Conservation (phyloP, 306 rosid species). For the Prunus armeniaca region DNA sequence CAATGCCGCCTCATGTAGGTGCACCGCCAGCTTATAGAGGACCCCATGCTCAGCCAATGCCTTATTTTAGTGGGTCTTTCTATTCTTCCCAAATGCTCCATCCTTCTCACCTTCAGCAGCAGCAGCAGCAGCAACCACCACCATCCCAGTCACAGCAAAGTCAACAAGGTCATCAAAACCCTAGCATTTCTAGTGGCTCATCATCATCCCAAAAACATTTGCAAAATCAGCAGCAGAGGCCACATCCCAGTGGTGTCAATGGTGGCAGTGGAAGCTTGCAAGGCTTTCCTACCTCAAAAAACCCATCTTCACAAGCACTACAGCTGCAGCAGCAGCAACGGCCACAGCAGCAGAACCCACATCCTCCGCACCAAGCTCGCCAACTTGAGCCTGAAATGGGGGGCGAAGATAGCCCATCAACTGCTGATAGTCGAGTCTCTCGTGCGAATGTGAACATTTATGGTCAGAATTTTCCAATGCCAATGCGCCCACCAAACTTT, state of each 20-base stretch:
- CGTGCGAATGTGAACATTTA: constrained; percentile 62
- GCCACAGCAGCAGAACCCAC: constrained; percentile 56
- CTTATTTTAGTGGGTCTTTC: constrained; percentile 81
- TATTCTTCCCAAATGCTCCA: constrained; percentile 82
- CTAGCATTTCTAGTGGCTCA: constrained; percentile 64
- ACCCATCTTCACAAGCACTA: constrained; percentile 46
- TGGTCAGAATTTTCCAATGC: constrained; percentile 72
- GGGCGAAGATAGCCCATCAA: constrained; percentile 80
- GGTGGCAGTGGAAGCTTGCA: constrained; percentile 58
- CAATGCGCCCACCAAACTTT: constrained; percentile 66
- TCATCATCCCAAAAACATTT: constrained; percentile 84
- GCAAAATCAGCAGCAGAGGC: constrained; percentile 77
- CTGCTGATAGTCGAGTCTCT: constrained; percentile 70
- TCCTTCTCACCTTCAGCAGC: constrained; percentile 79
- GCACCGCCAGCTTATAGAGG: constrained; percentile 84
- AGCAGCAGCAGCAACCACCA: constrained; percentile 44
- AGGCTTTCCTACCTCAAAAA: constrained; percentile 74
- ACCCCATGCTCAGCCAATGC: constrained; percentile 70
- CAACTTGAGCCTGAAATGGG: constrained; percentile 79
- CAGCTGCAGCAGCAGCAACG: constrained; percentile 55
- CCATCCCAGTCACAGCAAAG: constrained; percentile 64
- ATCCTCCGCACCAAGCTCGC: constrained; percentile 51
- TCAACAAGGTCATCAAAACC: constrained; percentile 70
- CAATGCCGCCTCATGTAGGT: constrained; percentile 87
- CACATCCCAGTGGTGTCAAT: constrained; percentile 43